Evolutionary conservation across 2,329 filamentous ascomycete species (phyloP).

Genomic region (Xylariales sp.): DNA sequence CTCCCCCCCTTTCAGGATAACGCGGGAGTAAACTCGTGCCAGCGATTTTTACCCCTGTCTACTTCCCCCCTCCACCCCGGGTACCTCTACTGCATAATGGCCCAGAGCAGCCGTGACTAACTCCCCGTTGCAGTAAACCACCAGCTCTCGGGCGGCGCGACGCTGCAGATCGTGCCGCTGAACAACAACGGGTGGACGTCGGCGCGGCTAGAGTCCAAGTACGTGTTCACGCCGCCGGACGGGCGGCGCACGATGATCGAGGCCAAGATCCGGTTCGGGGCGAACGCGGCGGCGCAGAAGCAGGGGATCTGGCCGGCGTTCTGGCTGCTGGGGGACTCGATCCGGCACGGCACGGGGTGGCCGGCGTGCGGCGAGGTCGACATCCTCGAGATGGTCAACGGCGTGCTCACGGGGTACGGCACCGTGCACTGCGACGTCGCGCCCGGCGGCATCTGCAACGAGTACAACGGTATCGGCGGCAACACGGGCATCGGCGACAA

Average conservation of each 20-base stretch:
- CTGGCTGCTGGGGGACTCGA: slow-evolving; percentile 62
- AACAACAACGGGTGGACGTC: slow-evolving; percentile 59
- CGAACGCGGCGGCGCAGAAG: slow-evolving; percentile 53
- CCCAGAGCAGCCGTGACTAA: not conserved
- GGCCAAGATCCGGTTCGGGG: slow-evolving; percentile 59
- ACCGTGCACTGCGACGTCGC: slow-evolving; percentile 60
- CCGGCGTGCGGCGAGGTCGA: slow-evolving; percentile 64
- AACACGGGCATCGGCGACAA: slow-evolving; percentile 56
- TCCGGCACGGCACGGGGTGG: slow-evolving; percentile 60
- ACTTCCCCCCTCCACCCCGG: not conserved
- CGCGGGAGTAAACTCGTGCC: not conserved
- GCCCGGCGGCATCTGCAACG: slow-evolving; percentile 61
- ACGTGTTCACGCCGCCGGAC: slow-evolving; percentile 57
- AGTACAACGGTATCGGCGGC: slow-evolving; percentile 56
- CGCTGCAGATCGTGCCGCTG: slow-evolving; percentile 63
- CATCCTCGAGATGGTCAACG: slow-evolving; percentile 63
- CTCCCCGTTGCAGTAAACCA: slow-evolving; percentile 52
- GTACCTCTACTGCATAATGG: not conserved
- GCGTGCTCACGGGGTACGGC: slow-evolving; percentile 58
- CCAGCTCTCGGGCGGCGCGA: slow-evolving; percentile 63
- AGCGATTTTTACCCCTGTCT: not conserved
- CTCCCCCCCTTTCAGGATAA: not conserved
- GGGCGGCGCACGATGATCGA: slow-evolving; percentile 58
- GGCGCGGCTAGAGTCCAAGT: slow-evolving; percentile 61
- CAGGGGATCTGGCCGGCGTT: slow-evolving; percentile 66